phyloP scores from a whole-genome alignment of 106 monocot species.

The Dactylorhiza incarnata region DNA sequence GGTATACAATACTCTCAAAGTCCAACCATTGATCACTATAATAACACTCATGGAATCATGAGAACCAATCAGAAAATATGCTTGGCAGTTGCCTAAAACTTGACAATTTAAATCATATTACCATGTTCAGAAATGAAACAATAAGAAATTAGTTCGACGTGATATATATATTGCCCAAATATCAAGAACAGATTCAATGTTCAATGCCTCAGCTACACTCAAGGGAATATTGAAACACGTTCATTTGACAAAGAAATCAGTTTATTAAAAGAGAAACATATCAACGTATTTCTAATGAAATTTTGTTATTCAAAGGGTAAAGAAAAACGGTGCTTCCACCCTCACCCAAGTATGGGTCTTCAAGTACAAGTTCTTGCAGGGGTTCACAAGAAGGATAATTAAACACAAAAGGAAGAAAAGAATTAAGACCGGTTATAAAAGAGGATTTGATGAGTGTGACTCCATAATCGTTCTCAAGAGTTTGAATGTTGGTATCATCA shows the following conservation, averaged over 20 bases:
- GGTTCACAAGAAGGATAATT: too few relatives aligned
- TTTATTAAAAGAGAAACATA: neutral
- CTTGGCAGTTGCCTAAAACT: neutral
- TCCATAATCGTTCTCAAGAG: too few relatives aligned
- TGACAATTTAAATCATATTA: neutral
- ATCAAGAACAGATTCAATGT: neutral
- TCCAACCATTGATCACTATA: neutral
- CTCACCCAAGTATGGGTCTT: too few relatives aligned
- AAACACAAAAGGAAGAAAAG: too few relatives aligned
- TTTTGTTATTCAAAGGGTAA: neutral
- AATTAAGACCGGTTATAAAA: too few relatives aligned
- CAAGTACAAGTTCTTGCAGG: too few relatives aligned
- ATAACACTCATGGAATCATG: neutral
- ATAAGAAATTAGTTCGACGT: neutral
- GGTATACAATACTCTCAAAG: neutral
- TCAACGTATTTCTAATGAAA: neutral
- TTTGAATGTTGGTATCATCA: too few relatives aligned
- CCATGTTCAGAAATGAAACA: neutral
- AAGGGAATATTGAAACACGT: neutral
- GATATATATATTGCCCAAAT: neutral
- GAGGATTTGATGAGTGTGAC: too few relatives aligned
- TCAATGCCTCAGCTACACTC: neutral
- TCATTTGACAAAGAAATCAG: neutral
- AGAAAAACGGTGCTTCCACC: neutral
- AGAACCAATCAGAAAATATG: neutral